phyloP scores from a whole-genome alignment of 768 basidiomycete species.

The Trametes sanguinea region DNA sequence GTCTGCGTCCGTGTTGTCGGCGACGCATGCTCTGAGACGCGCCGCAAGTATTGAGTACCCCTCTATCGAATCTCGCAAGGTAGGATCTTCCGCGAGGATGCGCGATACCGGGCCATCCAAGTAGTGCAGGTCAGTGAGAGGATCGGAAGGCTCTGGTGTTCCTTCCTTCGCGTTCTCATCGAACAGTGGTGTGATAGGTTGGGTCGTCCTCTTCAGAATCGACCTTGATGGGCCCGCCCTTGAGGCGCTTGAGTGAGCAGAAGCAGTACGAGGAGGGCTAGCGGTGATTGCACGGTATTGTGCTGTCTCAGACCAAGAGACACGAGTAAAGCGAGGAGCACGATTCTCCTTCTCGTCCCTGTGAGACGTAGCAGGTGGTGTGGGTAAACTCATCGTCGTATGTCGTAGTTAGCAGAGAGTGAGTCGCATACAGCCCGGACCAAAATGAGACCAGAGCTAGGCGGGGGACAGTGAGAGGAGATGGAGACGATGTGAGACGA shows the following conservation, averaged over 20 bases:
- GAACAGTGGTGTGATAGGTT: conserved; percentile 37
- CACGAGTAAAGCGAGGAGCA: conserved; percentile 22
- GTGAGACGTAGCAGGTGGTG: conserved; percentile 29
- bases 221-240: conserved; percentile 56
- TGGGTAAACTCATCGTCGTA: conserved; percentile 26
- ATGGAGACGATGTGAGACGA: conserved; percentile 9
- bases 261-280: conserved; percentile 18
- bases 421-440: not conserved
- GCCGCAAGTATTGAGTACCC: conserved; percentile 72
- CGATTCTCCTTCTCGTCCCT: conserved; percentile 28
- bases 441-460: not conserved
- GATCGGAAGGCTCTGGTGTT: conserved; percentile 78
- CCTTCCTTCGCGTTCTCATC: conserved; percentile 56
- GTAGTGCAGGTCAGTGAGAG: conserved; percentile 62
- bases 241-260: conserved; percentile 36
- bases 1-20: conserved; percentile 50
- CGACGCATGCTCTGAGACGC: conserved; percentile 54
- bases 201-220: conserved; percentile 62
- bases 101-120: conserved; percentile 63
- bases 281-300: conserved; percentile 23
- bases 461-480: conserved; percentile 2
- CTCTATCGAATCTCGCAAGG: conserved; percentile 63
- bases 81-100: conserved; percentile 52
- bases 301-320: conserved; percentile 23
- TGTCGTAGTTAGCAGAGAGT: not conserved